A percentile compares a stretch with the other conserved stretches of the same genome.
Conservation (phyloP, 2,329 filamentous ascomycete genomes). For the Neopestalotiopsis clavispora region DNA sequence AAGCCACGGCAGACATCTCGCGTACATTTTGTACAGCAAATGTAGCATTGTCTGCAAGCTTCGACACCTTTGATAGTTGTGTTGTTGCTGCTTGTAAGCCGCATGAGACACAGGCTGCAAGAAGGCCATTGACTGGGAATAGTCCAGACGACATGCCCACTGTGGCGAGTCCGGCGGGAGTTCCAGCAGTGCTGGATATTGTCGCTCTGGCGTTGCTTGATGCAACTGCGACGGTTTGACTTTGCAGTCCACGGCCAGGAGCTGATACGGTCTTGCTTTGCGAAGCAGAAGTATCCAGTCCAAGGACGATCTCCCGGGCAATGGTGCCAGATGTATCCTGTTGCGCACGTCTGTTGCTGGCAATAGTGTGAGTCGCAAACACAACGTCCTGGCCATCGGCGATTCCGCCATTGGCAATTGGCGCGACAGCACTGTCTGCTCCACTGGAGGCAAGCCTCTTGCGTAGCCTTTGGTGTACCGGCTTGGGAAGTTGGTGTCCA, state of each 20-base stretch:
- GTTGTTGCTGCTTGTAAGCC: not conserved
- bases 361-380: not conserved
- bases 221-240: not conserved
- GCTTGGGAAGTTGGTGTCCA: not conserved
- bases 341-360: not conserved
- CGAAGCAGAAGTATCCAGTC: not conserved
- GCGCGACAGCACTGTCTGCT: not conserved
- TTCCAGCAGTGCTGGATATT: not conserved
- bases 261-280: not conserved
- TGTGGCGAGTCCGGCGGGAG: not conserved
- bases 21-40: too few species aligned
- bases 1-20: not conserved
- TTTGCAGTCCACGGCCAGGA: not conserved
- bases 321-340: not conserved
- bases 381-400: not conserved
- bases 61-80: not conserved
- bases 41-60: not conserved
- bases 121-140: slow-evolving; percentile 1
- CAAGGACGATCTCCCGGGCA: not conserved
- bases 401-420: not conserved
- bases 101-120: not conserved
- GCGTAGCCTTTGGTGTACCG: not conserved
- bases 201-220: not conserved
- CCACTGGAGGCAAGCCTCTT: not conserved
- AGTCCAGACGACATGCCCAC: not conserved